Evolutionary conservation across 1,139 yeast genomes (phyloP).

Genomic region (Geotrichum carabidarum): DNA sequence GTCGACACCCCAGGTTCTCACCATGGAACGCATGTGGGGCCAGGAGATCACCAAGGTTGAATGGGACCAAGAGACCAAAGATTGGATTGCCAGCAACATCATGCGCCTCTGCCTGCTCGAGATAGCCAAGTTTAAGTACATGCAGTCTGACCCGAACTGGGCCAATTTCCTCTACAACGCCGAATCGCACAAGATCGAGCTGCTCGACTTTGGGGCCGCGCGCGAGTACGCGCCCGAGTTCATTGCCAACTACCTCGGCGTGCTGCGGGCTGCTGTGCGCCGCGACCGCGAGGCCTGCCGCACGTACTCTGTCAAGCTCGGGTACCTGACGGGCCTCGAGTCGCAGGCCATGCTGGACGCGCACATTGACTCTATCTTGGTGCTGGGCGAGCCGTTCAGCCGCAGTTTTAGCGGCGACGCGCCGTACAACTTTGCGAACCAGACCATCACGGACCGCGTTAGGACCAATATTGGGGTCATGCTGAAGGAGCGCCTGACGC

Average conservation of each 20-base stretch:
- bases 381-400: conserved; percentile 87
- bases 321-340: conserved; percentile 89
- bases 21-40: conserved; percentile 89
- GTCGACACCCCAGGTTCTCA: conserved; percentile 76
- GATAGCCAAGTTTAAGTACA: conserved; percentile 75
- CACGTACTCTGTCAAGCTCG: conserved; percentile 63
- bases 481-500: conserved; percentile 86
- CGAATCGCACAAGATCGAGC: conserved; percentile 60
- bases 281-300: conserved; percentile 64
- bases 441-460: conserved; percentile 90
- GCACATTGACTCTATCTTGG: conserved; percentile 84
- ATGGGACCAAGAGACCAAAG: conserved; percentile 66
- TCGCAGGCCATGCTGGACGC: conserved; percentile 80
- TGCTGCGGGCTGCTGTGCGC: conserved; percentile 71
- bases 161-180: conserved; percentile 87
- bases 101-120: conserved; percentile 85
- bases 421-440: conserved; percentile 68
- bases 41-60: conserved; percentile 75
- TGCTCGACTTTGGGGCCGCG: conserved; percentile 94
- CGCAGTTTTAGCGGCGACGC: conserved; percentile 38
- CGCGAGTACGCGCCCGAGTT: conserved; percentile 69
- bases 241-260: conserved; percentile 59
- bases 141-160: conserved; percentile 99
- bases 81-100: conserved; percentile 79
- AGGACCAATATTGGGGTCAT: conserved; percentile 78